Evolutionary conservation across 2,329 filamentous ascomycete genomes (phyloP).

Genomic region (Xylaria sp.): DNA sequence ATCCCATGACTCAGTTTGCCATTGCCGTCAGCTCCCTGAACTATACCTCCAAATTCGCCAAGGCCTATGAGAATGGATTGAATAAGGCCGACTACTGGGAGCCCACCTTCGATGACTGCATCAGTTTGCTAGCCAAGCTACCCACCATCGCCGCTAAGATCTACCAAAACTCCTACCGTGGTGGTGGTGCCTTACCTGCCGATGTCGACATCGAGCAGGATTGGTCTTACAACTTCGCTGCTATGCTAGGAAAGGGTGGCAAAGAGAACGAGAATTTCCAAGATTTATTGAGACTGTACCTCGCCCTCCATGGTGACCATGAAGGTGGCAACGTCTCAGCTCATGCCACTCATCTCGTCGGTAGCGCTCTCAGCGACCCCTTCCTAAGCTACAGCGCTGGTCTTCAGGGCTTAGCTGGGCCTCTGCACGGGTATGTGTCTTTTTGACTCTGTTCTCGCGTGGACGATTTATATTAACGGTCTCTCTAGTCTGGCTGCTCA

Average conservation of each 20-base stretch:
- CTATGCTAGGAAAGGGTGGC: constrained; percentile 91
- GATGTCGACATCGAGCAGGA: constrained; percentile 86
- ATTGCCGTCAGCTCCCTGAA: constrained; percentile 96
- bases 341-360: constrained; percentile 93
- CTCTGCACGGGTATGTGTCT: constrained; percentile 75
- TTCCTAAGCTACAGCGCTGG: constrained; percentile 97
- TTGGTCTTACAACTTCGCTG: constrained; percentile 99
- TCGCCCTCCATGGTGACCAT: constrained; percentile 96
- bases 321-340: constrained; percentile 98
- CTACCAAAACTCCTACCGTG: constrained; percentile 88
- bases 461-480: constrained; percentile 5
- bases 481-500: constrained; percentile 81
- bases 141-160: constrained; percentile 97
- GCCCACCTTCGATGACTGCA: constrained; percentile 94
- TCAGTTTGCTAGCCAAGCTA: constrained; percentile 93
- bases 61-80: constrained; percentile 88
- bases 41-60: constrained; percentile 92
- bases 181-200: constrained; percentile 77
- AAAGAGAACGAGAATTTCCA: constrained; percentile 93
- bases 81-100: constrained; percentile 99
- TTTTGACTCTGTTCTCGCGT: not conserved
- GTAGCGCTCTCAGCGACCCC: constrained; percentile 91
- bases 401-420: constrained; percentile 94
- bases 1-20: constrained; percentile 98
- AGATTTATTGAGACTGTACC: constrained; percentile 90